Evolutionary conservation across 2,329 filamentous ascomycete genomes (phyloP).

Genomic region (Pseudocercospora cruenta): DNA sequence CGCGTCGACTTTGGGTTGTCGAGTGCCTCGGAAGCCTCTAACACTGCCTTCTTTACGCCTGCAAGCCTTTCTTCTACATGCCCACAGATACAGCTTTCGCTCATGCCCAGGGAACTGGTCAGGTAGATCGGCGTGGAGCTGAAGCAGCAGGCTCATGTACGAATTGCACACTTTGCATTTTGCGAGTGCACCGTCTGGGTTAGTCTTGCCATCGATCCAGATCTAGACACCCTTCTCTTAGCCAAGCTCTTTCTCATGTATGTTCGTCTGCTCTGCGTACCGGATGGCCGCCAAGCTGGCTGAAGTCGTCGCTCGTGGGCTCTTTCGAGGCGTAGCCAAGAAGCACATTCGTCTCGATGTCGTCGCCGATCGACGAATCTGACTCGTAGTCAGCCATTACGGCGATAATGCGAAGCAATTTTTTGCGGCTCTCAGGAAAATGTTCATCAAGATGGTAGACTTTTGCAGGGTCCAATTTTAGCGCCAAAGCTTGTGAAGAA

Average conservation of each 20-base stretch:
- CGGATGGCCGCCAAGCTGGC: constrained; percentile 82
- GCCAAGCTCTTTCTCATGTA: constrained; percentile 17
- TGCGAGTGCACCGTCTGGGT: constrained; percentile 75
- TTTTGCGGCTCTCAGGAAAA: neutral
- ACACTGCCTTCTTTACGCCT: constrained; percentile 81
- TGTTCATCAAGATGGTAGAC: neutral
- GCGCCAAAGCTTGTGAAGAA: neutral
- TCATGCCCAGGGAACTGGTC: constrained; percentile 86
- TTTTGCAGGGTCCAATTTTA: neutral
- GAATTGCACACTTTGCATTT: constrained; percentile 87
- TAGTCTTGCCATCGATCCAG: constrained; percentile 75
- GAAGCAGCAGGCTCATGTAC: constrained; percentile 80
- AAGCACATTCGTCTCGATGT: constrained; percentile 81
- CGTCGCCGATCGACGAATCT: constrained; percentile 74
- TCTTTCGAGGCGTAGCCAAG: constrained; percentile 87
- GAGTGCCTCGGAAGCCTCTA: constrained; percentile 71
- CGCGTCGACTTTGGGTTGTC: constrained; percentile 43
- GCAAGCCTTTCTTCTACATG: constrained; percentile 77
- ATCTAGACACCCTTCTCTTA: constrained; percentile 56
- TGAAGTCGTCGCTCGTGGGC: constrained; percentile 77
- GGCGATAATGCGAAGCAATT: neutral
- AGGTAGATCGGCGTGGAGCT: constrained; percentile 88
- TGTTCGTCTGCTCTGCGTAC: constrained; percentile 58
- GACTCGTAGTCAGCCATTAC: constrained; percentile 73
- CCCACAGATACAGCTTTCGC: constrained; percentile 83